Base-by-base conservation (phyloP, 139 green algal genomes). In the Chara braunii region DNA sequence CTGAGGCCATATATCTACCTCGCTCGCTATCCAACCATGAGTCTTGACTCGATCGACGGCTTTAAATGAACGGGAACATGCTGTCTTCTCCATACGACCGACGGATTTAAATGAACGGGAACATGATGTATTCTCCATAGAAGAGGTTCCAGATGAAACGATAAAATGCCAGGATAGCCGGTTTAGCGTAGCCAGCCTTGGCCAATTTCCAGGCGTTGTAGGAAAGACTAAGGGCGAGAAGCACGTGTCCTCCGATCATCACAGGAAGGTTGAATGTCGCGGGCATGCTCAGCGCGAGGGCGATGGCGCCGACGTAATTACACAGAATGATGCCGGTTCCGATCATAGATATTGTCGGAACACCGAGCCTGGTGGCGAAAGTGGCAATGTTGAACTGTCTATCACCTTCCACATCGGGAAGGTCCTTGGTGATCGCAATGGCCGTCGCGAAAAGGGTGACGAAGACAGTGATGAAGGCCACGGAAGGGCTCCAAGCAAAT, bases 341-440 rank as follows among this genome's bases (percentile, higher is more conserved):
- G 26, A 87, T 40, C 31, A 75, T 81, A n/a, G 79, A 35, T 29
- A 90, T 74, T 61, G 28, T 56, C 18, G 78, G 42, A 9, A 91
- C 87, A 0, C 93, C 93, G 66, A 97, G 56, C 2, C 70, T 58
- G 0, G 90, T 97, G 31, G 91, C 86, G 63, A 99, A 96, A 4
- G 92, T 98, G 26, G 86, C 44, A 59, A 98, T 96, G 53, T 84
- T 83, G 28, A 70, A 72, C 48, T 88, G 78, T 36, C 68, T 76
- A 83, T 99, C 93, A 3, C 93, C 93, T 71, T 96, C 89, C 24
- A 98, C 79, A 68, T 99, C 93, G 1, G 93, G 79, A 64, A 98
- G 78, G 75, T 99, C 93, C 81, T 99, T 99, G 36, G 91, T 96
- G 78, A 98, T 90, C 28, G 93, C 91, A 43, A 99, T 99, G 1